Evolutionary conservation across 2,329 filamentous ascomycete genomes (phyloP).

Genomic region (Colletotrichum eleusines): DNA sequence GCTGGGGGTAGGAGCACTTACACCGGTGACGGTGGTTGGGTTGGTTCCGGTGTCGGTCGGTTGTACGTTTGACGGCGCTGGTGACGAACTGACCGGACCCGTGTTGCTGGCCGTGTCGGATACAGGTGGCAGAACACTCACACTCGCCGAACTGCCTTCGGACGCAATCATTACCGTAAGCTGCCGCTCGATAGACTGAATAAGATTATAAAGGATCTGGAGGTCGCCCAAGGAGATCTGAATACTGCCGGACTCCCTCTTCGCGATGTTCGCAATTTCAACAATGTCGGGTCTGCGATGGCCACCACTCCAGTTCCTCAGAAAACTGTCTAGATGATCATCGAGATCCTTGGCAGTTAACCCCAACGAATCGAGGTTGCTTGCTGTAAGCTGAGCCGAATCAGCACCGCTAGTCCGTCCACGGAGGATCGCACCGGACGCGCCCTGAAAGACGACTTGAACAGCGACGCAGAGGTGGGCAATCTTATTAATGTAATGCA

Average conservation of each 20-base stretch:
- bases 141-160: constrained; percentile 19
- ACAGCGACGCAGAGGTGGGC: constrained; percentile 26
- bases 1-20: constrained; percentile 30
- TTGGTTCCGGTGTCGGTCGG: constrained; percentile 2
- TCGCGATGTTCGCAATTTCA: constrained; percentile 10
- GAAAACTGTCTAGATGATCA: constrained; percentile 25
- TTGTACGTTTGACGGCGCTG: constrained; percentile 12
- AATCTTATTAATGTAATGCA: constrained; percentile 39
- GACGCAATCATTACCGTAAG: constrained; percentile 24
- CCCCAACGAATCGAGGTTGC: constrained; percentile 10
- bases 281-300: constrained; percentile 18
- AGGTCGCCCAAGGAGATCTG: constrained; percentile 23
- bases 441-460: constrained; percentile 37
- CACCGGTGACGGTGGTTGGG: neutral
- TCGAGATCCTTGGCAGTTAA: constrained; percentile 23
- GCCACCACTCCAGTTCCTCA: constrained; percentile 16
- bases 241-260: constrained; percentile 24
- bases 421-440: constrained; percentile 40
- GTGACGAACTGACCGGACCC: constrained; percentile 9
- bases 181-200: constrained; percentile 35
- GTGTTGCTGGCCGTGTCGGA: constrained; percentile 6
- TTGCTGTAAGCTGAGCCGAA: constrained; percentile 16
- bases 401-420: constrained; percentile 27
- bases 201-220: constrained; percentile 34
- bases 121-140: neutral